Conservation (phyloP, 2,329 filamentous ascomycete genomes). For the Fusarium illudens region DNA sequence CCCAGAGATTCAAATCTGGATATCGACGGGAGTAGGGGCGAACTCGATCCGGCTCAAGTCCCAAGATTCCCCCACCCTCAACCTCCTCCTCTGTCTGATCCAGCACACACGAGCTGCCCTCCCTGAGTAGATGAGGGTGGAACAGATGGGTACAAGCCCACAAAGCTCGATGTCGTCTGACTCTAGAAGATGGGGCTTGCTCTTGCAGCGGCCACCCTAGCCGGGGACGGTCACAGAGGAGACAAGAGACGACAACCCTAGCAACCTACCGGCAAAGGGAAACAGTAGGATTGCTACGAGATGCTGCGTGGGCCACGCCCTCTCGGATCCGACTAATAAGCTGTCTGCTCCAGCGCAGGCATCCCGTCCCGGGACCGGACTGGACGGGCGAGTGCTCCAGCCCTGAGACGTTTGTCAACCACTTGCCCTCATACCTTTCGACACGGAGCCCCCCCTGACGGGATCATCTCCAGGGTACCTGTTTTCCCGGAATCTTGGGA, state of each 20-base stretch:
- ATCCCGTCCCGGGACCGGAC: conserved; percentile 37
- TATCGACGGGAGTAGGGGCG: not conserved
- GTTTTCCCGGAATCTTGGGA: conserved; percentile 1
- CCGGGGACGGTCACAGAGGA: conserved; percentile 5
- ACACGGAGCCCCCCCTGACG: conserved; percentile 3
- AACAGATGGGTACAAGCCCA: conserved; percentile 29
- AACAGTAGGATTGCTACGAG: conserved; percentile 11
- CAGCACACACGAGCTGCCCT: not conserved
- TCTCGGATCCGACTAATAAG: conserved; percentile 35
- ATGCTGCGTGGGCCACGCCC: conserved; percentile 22
- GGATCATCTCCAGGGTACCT: not conserved
- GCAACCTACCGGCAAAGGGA: conserved; percentile 4
- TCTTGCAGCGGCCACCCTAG: not conserved
- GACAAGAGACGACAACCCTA: conserved; percentile 28
- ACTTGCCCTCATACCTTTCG: not conserved
- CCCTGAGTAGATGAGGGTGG: not conserved
- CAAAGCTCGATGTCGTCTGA: conserved; percentile 25
- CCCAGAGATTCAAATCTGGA: conserved; percentile 14
- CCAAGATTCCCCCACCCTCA: conserved; percentile 10
- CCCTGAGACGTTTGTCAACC: not conserved
- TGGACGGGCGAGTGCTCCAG: conserved; percentile 28
- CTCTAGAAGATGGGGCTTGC: conserved; percentile 19
- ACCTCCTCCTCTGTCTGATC: not conserved
- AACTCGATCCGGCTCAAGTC: conserved; percentile 1
- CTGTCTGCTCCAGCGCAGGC: conserved; percentile 32